A percentile compares a stretch with the other conserved stretches of the same genome.
Evolutionary conservation across 148 eudicot genomes (phyloP).

Genomic region (Camellia lanceoleosa): DNA sequence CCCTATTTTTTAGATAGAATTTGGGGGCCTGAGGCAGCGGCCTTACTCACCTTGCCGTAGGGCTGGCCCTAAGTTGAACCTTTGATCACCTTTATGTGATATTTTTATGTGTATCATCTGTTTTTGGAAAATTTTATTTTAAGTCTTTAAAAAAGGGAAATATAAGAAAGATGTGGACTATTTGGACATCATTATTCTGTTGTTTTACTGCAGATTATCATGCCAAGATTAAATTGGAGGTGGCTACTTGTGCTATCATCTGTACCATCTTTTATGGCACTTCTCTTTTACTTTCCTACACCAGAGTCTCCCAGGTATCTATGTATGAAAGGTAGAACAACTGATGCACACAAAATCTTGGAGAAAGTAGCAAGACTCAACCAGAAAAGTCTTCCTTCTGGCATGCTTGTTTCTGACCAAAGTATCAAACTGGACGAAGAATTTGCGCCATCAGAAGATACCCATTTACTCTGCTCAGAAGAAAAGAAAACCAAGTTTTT

Average conservation of each 20-base stretch:
- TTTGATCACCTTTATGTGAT: not conserved
- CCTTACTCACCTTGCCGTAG: too few species aligned
- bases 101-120: not conserved
- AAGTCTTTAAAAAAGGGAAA: not conserved
- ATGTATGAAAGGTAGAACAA: conserved; percentile 32
- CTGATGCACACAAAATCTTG: conserved; percentile 32
- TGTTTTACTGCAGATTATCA: conserved; percentile 23
- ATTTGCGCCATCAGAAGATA: conserved; percentile 19
- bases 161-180: not conserved
- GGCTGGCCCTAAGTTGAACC: not conserved
- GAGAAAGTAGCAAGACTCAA: conserved; percentile 31
- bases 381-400: conserved; percentile 33
- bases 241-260: conserved; percentile 44
- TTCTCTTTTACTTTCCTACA: conserved; percentile 26
- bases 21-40: too few species aligned
- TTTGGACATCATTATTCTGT: not conserved
- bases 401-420: conserved; percentile 32
- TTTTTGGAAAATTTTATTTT: not conserved
- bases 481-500: not conserved
- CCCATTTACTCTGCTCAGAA: conserved; percentile 16
- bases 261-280: conserved; percentile 33
- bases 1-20: too few species aligned
- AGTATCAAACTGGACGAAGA: conserved; percentile 19
- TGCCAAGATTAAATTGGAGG: conserved; percentile 47
- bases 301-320: conserved; percentile 47